Evolutionary conservation across 352 stramenopile species (phyloP).

Genomic region (Phytophthora brassicae): DNA sequence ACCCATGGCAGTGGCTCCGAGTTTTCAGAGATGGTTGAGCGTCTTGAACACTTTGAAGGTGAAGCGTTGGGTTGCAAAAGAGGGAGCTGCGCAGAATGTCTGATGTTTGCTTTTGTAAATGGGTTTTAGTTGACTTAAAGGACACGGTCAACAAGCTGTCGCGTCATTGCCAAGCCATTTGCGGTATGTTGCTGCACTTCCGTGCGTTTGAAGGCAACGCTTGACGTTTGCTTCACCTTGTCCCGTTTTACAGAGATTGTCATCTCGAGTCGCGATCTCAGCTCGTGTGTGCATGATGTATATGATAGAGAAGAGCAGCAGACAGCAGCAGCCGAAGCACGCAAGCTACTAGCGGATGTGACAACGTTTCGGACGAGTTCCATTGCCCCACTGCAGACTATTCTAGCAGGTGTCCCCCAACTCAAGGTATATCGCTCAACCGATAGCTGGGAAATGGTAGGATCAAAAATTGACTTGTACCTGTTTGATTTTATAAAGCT

Average conservation of each 20-base stretch:
- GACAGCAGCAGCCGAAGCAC: constrained; percentile 12
- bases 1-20: constrained; percentile 4
- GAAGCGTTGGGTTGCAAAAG: not conserved
- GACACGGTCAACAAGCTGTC: constrained; percentile 46
- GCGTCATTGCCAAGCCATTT: constrained; percentile 58
- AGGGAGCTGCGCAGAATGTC: not conserved
- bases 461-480: constrained; percentile 4
- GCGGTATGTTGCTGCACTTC: constrained; percentile 32
- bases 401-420: constrained; percentile 56
- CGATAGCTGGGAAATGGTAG: not conserved
- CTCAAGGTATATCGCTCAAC: constrained; percentile 43
- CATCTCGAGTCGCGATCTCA: constrained; percentile 28
- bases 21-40: constrained; percentile 33
- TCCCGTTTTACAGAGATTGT: constrained; percentile 28
- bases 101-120: constrained; percentile 3
- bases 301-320: constrained; percentile 27
- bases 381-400: constrained; percentile 61
- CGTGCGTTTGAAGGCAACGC: not conserved
- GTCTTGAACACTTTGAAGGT: constrained; percentile 50
- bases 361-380: constrained; percentile 52
- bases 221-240: constrained; percentile 2
- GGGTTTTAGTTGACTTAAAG: constrained; percentile 36
- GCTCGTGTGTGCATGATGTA: constrained; percentile 20
- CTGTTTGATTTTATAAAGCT: constrained; percentile 31
- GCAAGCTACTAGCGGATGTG: constrained; percentile 35